A percentile compares a stretch with the other conserved stretches of the same genome.
Conservation (phyloP, 805 yeast species). For the Saccharomycopsis javanensis region DNA sequence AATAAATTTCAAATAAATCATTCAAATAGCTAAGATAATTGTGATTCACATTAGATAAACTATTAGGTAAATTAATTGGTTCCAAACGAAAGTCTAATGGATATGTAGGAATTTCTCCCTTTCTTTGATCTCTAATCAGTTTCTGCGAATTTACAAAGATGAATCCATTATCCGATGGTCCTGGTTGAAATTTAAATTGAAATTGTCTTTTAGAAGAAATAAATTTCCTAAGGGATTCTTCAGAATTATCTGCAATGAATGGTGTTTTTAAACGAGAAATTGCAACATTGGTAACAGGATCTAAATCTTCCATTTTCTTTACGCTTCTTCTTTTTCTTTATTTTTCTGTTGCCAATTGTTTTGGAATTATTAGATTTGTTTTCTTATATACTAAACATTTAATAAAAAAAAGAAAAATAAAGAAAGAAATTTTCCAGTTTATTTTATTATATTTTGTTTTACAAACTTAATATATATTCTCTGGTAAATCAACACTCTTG, state of each 20-base stretch:
- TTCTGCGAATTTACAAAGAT: constrained; percentile 1
- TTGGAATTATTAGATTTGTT: too few relatives aligned
- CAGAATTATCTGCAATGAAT: constrained; percentile 2
- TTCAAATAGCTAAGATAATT: constrained; percentile 9
- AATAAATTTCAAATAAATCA: constrained; percentile 14
- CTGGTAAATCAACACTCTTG: too few relatives aligned
- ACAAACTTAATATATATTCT: too few relatives aligned
- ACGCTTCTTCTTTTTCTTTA: too few relatives aligned
- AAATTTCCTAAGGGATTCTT: constrained; percentile 5
- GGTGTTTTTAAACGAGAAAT: constrained; percentile 18
- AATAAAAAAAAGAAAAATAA: too few relatives aligned
- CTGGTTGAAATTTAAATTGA: constrained; percentile 9
- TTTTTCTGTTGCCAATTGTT: too few relatives aligned
- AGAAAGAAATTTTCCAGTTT: too few relatives aligned
- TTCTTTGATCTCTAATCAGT: neutral
- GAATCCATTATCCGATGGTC: constrained; percentile 12
- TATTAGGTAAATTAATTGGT: constrained; percentile 13
- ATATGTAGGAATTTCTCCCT: constrained; percentile 3
- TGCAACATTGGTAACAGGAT: constrained; percentile 5
- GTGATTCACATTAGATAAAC: constrained; percentile 5
- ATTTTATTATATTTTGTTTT: too few relatives aligned
- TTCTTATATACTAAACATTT: too few relatives aligned
- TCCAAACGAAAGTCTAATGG: neutral
- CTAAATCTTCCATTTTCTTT: constrained; percentile 4
- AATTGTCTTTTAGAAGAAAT: constrained; percentile 6